Base-by-base conservation (phyloP, 345 rosid species). In the Eucalyptus tenuipes region DNA sequence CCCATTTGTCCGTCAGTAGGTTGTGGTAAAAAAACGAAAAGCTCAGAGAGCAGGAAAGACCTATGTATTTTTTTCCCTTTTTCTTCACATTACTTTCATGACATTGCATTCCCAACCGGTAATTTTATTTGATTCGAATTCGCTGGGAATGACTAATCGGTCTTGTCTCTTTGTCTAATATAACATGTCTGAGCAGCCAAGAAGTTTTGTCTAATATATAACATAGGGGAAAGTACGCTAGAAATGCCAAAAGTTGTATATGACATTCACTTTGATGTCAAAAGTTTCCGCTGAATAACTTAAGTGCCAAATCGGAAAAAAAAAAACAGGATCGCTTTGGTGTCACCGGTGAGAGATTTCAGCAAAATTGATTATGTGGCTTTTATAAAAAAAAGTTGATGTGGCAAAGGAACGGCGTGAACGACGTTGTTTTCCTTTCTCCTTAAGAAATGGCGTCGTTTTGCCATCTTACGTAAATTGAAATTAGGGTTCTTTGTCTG, bases 391-490 rank as follows among this genome's bases (percentile, higher is more conserved):
- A 52, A 52, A 52, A 7, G 22, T 7, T 18, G 57, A 52, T 52
- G 57, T 52, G 57, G 24, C 10, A 52, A 52, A 18, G 10, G 25
- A 52, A 52, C 0, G 5, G 10, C 5, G 10, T 3, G 10, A 20
- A 52, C 4, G 10, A 3, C 1, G 4, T 50, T 18, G 55, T 52
- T 52, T 52, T 52, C 12, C 11, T 45, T 45, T 45, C 48, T 45
- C 48, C 48, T 45, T 45, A 50, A 17, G 22, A 50, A 50, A 50
- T 50, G 4, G 18, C 0, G 24, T 52, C 4, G 4, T 52, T 18
- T 17, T 52, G 1, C 5, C 4, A 0, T 3, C 8, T 7, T 20
- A 52, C 10, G 4, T 52, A 2, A 18, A 52, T 52, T 52, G 57
- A 52, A 52, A 52, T 52, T 52, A 52, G 57, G 25, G 25, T 52